Base-by-base conservation (phyloP, 78 protist genomes). In the Diacronema lutheri region DNA sequence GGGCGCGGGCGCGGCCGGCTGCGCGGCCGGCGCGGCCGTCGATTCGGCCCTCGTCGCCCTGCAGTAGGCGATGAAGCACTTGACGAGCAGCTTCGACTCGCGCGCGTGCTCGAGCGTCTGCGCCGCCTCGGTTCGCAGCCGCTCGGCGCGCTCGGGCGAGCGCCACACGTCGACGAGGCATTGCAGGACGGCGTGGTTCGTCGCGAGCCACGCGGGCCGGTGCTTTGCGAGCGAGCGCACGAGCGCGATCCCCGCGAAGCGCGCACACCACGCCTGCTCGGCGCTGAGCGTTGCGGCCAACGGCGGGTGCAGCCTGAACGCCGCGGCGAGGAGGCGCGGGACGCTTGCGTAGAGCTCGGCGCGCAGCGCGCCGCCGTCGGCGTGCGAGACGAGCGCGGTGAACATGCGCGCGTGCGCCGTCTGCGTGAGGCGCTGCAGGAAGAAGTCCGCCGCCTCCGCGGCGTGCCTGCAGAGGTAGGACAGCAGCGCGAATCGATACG, bases 401-500 rank as follows among this genome's bases (percentile, higher is more conserved):
- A 71, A 56, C 35, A 41, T 41, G 26, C 79, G 46, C n/a, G 41
- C 40, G 26, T 1, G 20, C 37, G 12, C 33, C 14, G 65, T 4
- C 3, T 57, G 81, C 26, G 64, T n/a, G 38, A 68, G 60, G 61
- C 57, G 82, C 44, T 86, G 65, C 69, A 93, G 65, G 74, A 95
- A 93, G 58, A 88, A 87, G 65, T 87, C 88, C 26, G 87, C 72
- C 12, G 95, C 74, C 46, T 88, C 82, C 23, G 38, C 1, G 5
- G 97, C 95, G 83, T 94, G 92, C 40, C 81, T 72, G 46, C 83
- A 68, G 41, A 91, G 77, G 92, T 72, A 95, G 60, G 88, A 79
- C n/a, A 87, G 62, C 31, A 94, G 74, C 33, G 97, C 96, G 20
- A 33, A 90, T 11, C 97, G 92, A 57, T 83, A 92, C 1, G 94